Conservation (phyloP, 768 basidiomycete species). For the Boletus rubescentipes region DNA sequence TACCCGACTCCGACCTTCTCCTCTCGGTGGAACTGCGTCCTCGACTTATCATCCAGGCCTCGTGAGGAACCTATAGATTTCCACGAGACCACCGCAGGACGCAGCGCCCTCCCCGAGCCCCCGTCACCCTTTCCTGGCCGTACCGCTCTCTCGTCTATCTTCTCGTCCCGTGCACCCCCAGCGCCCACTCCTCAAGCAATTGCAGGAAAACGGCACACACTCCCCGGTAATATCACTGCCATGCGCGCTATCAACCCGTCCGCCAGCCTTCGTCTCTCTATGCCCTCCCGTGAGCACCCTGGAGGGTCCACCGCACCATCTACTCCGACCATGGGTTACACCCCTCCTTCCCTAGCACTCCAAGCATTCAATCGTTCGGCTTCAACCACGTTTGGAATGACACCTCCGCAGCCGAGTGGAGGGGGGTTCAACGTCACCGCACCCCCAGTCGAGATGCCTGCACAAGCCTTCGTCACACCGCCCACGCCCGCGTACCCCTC, state of each 20-base stretch:
- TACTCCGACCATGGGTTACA: constrained; percentile 17
- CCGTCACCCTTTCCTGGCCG: constrained; percentile 73
- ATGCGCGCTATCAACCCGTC: constrained; percentile 28
- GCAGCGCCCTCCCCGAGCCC: constrained; percentile 64
- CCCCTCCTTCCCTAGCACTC: constrained; percentile 37
- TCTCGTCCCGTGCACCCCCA: constrained; percentile 28
- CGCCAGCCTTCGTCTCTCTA: constrained; percentile 22
- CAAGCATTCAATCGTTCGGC: constrained; percentile 32
- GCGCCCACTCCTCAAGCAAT: constrained; percentile 34
- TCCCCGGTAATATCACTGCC: constrained; percentile 37
- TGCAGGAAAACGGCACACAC: constrained; percentile 60
- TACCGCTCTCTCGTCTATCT: constrained; percentile 20
- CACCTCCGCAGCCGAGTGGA: constrained; percentile 32
- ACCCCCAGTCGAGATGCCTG: constrained; percentile 13
- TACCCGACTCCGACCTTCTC: constrained; percentile 77
- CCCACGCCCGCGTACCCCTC: constrained; percentile 75
- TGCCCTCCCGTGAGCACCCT: constrained; percentile 28
- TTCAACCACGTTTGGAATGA: constrained; percentile 33
- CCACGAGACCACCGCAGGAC: constrained; percentile 18
- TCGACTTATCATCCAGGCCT: constrained; percentile 61
- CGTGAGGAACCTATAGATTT: constrained; percentile 21
- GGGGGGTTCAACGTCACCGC: neutral
- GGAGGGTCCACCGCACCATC: constrained; percentile 11
- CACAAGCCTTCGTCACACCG: constrained; percentile 34
- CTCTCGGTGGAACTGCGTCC: constrained; percentile 87